phyloP scores from a whole-genome alignment of 352 stramenopile species.

The Phytophthora tubulina region DNA sequence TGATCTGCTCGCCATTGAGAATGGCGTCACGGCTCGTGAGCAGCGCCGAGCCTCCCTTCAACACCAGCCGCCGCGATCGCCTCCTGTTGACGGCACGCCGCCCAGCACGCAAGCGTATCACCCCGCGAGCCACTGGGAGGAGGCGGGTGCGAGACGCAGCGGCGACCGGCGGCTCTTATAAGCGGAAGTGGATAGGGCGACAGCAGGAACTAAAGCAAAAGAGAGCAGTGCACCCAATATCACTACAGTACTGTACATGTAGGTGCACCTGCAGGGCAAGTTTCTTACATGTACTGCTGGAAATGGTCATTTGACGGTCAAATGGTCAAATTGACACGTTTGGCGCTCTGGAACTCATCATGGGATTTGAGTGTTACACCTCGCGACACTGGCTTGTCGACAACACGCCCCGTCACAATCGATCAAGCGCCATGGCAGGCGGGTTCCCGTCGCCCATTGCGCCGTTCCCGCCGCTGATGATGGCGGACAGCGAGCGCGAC shows the following conservation, averaged over 20 bases:
- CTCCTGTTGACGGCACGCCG: conserved; percentile 22
- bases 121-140: neutral
- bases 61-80: conserved; percentile 22
- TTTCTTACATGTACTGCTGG: too few relatives aligned
- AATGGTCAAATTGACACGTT: neutral
- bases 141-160: neutral
- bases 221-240: too few relatives aligned
- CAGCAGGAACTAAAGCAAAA: too few relatives aligned
- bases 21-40: conserved; percentile 11
- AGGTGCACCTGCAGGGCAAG: too few relatives aligned
- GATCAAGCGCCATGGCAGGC: conserved; percentile 33
- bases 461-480: conserved; percentile 39
- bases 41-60: conserved; percentile 10
- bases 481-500: conserved; percentile 43
- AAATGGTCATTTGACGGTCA: too few relatives aligned
- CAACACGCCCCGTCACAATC: conserved; percentile 6
- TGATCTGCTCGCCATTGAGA: conserved; percentile 30
- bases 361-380: conserved; percentile 33
- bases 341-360: conserved; percentile 20
- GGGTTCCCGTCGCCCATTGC: conserved; percentile 34
- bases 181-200: too few relatives aligned
- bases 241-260: too few relatives aligned
- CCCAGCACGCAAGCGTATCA: conserved; percentile 32
- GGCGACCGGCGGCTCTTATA: too few relatives aligned
- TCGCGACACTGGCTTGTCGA: conserved; percentile 35